phyloP scores from a whole-genome alignment of 768 basidiomycete species.

The Kondoa subrosea region DNA sequence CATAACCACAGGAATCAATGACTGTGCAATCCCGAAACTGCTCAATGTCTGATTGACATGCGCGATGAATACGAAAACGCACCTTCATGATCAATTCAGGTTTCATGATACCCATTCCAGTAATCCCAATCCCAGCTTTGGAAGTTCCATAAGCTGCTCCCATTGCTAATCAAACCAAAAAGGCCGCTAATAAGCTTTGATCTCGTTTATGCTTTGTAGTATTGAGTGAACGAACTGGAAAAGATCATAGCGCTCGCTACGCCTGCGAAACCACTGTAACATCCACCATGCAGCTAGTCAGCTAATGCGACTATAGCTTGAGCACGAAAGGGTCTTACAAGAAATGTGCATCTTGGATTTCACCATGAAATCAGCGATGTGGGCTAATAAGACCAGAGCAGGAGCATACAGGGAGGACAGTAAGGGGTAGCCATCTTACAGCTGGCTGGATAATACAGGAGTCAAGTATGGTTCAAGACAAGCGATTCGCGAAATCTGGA shows the following conservation, averaged over 20 bases:
- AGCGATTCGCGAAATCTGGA: too few relatives aligned
- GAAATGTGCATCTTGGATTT: not conserved
- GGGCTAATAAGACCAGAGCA: not conserved
- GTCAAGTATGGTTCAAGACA: not conserved
- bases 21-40: slow-evolving; percentile 38
- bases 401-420: not conserved
- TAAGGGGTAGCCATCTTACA: not conserved
- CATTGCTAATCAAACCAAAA: slow-evolving; percentile 43
- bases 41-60: not conserved
- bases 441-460: not conserved
- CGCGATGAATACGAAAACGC: slow-evolving; percentile 22
- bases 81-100: slow-evolving; percentile 99
- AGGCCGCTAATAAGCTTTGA: not conserved
- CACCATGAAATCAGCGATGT: not conserved
- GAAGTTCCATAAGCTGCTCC: slow-evolving; percentile 94
- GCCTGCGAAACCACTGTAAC: not conserved
- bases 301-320: too few relatives aligned
- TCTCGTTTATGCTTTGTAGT: not conserved
- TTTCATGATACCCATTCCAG: slow-evolving; percentile 78
- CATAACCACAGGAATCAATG: slow-evolving; percentile 93
- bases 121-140: slow-evolving; percentile 92
- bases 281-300: too few relatives aligned
- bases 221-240: not conserved
- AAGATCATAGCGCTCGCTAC: not conserved
- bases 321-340: not conserved